Evolutionary conservation across 768 basidiomycete species (phyloP).

Genomic region (Paxillus ammoniavirescens): DNA sequence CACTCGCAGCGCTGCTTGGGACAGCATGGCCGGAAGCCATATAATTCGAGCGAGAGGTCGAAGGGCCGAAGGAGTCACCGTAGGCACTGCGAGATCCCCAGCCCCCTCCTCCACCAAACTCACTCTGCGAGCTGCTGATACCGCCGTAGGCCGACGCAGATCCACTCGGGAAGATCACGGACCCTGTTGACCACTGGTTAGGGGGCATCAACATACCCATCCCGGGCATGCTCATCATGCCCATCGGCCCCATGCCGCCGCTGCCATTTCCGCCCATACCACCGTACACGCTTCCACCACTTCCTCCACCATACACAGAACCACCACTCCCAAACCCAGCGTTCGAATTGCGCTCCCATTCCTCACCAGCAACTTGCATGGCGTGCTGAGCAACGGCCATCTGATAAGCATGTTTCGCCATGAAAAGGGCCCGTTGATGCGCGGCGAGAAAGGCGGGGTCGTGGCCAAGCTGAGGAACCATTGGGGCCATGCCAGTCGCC

Average conservation of each 20-base stretch:
- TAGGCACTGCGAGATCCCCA: constrained; percentile 67
- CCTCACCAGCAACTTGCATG: constrained; percentile 83
- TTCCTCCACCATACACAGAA: constrained; percentile 32
- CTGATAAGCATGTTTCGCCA: constrained; percentile 88
- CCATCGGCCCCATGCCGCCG: constrained; percentile 36
- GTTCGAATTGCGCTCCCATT: constrained; percentile 83
- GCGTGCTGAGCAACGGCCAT: constrained; percentile 90
- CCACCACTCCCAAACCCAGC: constrained; percentile 42
- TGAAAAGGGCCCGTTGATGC: constrained; percentile 85
- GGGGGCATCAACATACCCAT: constrained; percentile 39
- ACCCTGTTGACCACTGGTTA: constrained; percentile 41
- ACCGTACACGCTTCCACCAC: constrained; percentile 48
- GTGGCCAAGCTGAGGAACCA: constrained; percentile 42
- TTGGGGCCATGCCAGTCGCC: constrained; percentile 19
- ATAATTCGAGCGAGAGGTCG: constrained; percentile 16
- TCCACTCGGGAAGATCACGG: constrained; percentile 49
- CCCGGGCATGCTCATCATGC: constrained; percentile 39
- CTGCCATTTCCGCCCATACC: constrained; percentile 30
- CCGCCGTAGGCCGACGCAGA: constrained; percentile 58
- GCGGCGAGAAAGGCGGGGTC: constrained; percentile 66
- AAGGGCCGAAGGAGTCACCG: constrained; percentile 59
- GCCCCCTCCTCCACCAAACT: constrained; percentile 53
- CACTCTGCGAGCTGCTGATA: constrained; percentile 53
- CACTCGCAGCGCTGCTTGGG: constrained; percentile 15
- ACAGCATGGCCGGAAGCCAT: background rate